These are phyloP conservation scores for Neonectria coccinea DNA, from an alignment of 2,329 filamentous ascomycete species.

Conservation along the genomic window DNA sequence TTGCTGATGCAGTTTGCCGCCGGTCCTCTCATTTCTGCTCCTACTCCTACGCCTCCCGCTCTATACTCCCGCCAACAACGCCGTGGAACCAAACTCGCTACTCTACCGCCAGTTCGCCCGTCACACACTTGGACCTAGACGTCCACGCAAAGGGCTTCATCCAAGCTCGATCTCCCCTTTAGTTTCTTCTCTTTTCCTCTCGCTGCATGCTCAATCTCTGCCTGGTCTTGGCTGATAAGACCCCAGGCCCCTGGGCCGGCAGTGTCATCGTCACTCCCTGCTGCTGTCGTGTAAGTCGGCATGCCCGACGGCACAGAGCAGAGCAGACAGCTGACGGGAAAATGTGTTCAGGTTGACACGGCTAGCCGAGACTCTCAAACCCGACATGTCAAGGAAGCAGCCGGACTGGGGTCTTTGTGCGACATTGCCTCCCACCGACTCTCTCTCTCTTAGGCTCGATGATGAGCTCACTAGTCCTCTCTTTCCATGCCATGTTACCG, in stretches of 20 bases:
- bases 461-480: background rate
- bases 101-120: conserved; percentile 2
- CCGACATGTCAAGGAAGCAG: conserved; percentile 2
- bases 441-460: background rate
- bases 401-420: background rate
- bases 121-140: background rate
- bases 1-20: background rate
- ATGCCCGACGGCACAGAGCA: conserved; percentile 2
- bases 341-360: background rate
- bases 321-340: background rate
- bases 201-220: background rate
- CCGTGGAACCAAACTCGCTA: conserved; percentile 8
- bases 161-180: background rate
- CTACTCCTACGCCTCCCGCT: background rate
- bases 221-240: background rate
- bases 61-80: conserved; percentile 10
- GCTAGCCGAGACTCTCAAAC: background rate
- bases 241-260: background rate
- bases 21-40: background rate
- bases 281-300: conserved; percentile 8
- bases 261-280: background rate
- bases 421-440: background rate
- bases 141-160: background rate
- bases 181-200: background rate
- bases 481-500: background rate